These are phyloP conservation scores for Ceratobasidium theobromae DNA, from an alignment of 1,284 basidiomycete species.

Conservation along the genomic window DNA sequence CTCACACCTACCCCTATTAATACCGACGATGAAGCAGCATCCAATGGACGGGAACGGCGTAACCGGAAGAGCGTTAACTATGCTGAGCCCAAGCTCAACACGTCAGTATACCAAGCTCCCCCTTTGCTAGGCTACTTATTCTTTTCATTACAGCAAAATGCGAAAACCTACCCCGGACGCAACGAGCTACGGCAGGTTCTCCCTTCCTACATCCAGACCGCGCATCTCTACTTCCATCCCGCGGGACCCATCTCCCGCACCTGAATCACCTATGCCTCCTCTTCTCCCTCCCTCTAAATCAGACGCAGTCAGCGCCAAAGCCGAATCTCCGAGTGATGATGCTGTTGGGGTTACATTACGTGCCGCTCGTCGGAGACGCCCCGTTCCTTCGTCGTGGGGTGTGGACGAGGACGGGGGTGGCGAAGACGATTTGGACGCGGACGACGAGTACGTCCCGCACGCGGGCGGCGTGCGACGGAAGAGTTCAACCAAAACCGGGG, in stretches of 20 bases:
- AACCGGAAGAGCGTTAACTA: constrained; percentile 83
- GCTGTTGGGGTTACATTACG: constrained; percentile 9
- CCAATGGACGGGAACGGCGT: constrained; percentile 62
- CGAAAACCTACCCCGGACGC: constrained; percentile 59
- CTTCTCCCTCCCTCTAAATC: neutral
- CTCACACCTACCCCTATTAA: constrained; percentile 39
- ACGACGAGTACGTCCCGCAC: constrained; percentile 23
- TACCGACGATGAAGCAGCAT: constrained; percentile 43
- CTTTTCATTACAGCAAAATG: constrained; percentile 68
- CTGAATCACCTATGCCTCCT: constrained; percentile 15
- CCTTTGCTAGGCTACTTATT: constrained; percentile 34
- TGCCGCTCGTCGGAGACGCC: constrained; percentile 13
- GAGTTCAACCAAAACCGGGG: constrained; percentile 4
- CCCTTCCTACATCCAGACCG: constrained; percentile 43
- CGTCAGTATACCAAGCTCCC: constrained; percentile 54
- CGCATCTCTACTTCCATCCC: constrained; percentile 29
- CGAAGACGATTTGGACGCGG: constrained; percentile 9
- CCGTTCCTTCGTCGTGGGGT: neutral
- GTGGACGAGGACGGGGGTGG: neutral
- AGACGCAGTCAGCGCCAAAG: neutral
- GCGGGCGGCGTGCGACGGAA: constrained; percentile 11
- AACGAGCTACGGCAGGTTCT: constrained; percentile 46
- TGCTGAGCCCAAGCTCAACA: constrained; percentile 85
- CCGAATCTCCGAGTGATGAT: neutral
- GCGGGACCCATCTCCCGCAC: constrained; percentile 6